Evolutionary conservation across 2,329 filamentous ascomycete species (phyloP).

Genomic region (Curvularia sp.): DNA sequence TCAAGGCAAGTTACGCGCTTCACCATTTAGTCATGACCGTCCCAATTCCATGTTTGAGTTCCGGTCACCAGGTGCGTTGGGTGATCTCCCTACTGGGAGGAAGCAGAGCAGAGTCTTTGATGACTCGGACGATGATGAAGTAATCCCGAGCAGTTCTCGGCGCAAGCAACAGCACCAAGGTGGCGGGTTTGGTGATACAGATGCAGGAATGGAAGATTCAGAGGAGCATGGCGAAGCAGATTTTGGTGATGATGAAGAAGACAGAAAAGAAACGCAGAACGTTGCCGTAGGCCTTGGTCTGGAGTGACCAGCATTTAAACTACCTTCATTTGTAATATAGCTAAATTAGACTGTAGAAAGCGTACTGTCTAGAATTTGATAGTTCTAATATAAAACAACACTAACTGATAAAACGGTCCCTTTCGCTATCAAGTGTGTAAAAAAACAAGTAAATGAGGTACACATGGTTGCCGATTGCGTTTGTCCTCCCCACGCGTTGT

Average conservation of each 20-base stretch:
- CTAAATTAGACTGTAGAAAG: slow-evolving; percentile 8
- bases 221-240: slow-evolving; percentile 25
- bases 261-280: slow-evolving; percentile 24
- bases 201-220: slow-evolving; percentile 18
- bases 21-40: slow-evolving; percentile 33
- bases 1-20: slow-evolving; percentile 19
- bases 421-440: no score
- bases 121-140: slow-evolving; percentile 44
- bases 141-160: neutral
- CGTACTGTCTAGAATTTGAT: slow-evolving; percentile 1
- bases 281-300: slow-evolving; percentile 24
- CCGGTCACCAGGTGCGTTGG: slow-evolving; percentile 35
- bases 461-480: no score
- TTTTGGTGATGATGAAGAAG: slow-evolving; percentile 33
- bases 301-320: slow-evolving; percentile 15
- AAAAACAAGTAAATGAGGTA: no score
- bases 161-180: slow-evolving; percentile 17
- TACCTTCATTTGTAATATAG: slow-evolving; percentile 3
- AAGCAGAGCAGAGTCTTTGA: slow-evolving; percentile 54
- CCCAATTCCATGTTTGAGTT: slow-evolving; percentile 50
- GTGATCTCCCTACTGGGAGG: slow-evolving; percentile 22
- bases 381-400: neutral
- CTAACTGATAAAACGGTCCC: neutral
- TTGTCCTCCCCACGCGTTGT: no score
- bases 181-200: slow-evolving; percentile 14